Conservation (phyloP, 1,284 basidiomycete genomes). For the Leccinum subfulvum region DNA sequence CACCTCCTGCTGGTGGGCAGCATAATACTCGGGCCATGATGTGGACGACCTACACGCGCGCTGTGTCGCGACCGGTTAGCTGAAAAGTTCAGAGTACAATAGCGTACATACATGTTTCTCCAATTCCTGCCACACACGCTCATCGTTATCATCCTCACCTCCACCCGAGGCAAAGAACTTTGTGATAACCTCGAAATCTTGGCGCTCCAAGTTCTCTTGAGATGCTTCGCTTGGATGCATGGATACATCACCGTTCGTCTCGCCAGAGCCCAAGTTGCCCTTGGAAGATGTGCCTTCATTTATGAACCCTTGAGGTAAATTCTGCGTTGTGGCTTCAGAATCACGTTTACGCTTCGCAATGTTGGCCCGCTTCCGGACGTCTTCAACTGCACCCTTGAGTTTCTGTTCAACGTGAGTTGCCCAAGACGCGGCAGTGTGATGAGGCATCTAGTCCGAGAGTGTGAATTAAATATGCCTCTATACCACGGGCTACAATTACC, state of each 20-base stretch:
- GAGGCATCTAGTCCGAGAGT: slow-evolving; percentile 39
- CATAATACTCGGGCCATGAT: slow-evolving; percentile 60
- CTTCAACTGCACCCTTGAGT: slow-evolving; percentile 26
- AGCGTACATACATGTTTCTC: slow-evolving; percentile 36
- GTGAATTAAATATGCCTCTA: not conserved
- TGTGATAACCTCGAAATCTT: slow-evolving; percentile 49
- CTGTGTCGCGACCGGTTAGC: slow-evolving; percentile 34
- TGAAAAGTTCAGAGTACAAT: not conserved
- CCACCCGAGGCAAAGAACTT: slow-evolving; percentile 51
- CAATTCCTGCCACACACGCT: slow-evolving; percentile 46
- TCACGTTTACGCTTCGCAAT: slow-evolving; percentile 31
- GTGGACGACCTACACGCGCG: slow-evolving; percentile 43
- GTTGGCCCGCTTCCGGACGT: slow-evolving; percentile 34
- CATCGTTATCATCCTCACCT: slow-evolving; percentile 44
- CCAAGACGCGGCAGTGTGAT: slow-evolving; percentile 46
- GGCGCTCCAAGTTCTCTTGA: slow-evolving; percentile 20
- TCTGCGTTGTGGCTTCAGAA: slow-evolving; percentile 2
- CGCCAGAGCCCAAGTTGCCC: not conserved
- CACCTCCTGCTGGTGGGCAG: slow-evolving; percentile 43
- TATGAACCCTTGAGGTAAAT: not conserved
- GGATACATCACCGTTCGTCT: not conserved
- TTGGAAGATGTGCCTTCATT: slow-evolving; percentile 4
- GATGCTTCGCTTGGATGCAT: not conserved
- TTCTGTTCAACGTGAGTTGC: slow-evolving; percentile 26
- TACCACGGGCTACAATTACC: slow-evolving; percentile 31